Conservation (phyloP, 2,329 filamentous ascomycete species). For the Aspergillus japonicus region DNA sequence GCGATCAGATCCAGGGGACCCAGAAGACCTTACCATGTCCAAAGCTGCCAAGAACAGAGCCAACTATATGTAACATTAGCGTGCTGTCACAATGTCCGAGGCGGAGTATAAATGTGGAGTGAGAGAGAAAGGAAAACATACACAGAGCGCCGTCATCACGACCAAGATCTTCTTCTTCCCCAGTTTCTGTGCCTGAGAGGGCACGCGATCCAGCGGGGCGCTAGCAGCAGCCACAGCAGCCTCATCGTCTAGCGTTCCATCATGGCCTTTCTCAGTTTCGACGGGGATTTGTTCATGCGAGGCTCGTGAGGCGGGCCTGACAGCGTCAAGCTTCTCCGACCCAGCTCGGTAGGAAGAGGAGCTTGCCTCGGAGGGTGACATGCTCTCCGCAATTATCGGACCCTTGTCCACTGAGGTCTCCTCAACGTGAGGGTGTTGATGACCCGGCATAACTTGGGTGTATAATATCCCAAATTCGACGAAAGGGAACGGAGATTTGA, state of each 20-base stretch:
- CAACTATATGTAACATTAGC: slow-evolving; percentile 37
- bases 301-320: neutral
- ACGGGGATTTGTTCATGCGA: neutral
- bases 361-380: neutral
- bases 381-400: neutral
- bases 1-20: neutral
- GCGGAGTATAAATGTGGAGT: neutral
- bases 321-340: neutral
- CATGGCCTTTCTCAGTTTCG: neutral
- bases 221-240: slow-evolving; percentile 12
- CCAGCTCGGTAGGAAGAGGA: neutral
- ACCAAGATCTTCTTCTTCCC: slow-evolving; percentile 42
- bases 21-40: slow-evolving; percentile 49
- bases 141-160: slow-evolving; percentile 44
- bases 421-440: neutral
- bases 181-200: slow-evolving; percentile 40
- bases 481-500: neutral
- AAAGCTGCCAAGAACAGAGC: slow-evolving; percentile 61
- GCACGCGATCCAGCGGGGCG: slow-evolving; percentile 30
- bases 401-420: neutral
- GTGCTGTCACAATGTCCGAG: neutral
- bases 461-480: neutral
- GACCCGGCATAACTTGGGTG: neutral
- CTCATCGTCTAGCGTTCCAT: neutral
- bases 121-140: slow-evolving; percentile 21